Evolutionary conservation across 208 protist genomes (phyloP).

Genomic region (Endotrypanum monterogeii): DNA sequence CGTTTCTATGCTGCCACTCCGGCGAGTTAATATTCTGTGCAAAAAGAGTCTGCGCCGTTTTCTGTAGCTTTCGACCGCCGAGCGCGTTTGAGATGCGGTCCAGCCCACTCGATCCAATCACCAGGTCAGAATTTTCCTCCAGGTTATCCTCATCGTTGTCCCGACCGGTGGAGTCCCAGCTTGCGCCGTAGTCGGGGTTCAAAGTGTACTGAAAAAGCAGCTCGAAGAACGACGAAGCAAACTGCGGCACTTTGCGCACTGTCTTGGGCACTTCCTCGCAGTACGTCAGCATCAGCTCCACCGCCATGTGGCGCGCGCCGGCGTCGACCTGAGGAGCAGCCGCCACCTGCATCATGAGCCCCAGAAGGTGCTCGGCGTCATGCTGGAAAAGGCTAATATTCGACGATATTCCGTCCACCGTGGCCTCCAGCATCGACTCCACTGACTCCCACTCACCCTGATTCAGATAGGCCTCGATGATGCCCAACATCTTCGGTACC

Average conservation of each 20-base stretch:
- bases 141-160: conserved; percentile 68
- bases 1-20: conserved; percentile 79
- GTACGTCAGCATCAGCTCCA: conserved; percentile 81
- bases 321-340: conserved; percentile 48
- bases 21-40: conserved; percentile 61
- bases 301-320: conserved; percentile 73
- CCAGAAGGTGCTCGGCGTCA: conserved; percentile 51
- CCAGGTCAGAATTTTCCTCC: conserved; percentile 62
- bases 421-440: conserved; percentile 49
- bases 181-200: conserved; percentile 52
- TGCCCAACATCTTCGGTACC: conserved; percentile 67
- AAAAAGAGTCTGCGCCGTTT: conserved; percentile 69
- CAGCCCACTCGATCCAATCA: conserved; percentile 67
- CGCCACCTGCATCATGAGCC: conserved; percentile 77
- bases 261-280: conserved; percentile 83
- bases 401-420: conserved; percentile 60
- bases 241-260: conserved; percentile 79
- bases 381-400: conserved; percentile 57
- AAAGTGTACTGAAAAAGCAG: conserved; percentile 88
- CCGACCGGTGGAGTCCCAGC: conserved; percentile 68
- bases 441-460: conserved; percentile 62
- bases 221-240: conserved; percentile 77
- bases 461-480: conserved; percentile 69
- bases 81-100: conserved; percentile 79
- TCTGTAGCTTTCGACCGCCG: conserved; percentile 78